Conservation (phyloP, 2,329 filamentous ascomycete species). For the Aspergillus sp. region DNA sequence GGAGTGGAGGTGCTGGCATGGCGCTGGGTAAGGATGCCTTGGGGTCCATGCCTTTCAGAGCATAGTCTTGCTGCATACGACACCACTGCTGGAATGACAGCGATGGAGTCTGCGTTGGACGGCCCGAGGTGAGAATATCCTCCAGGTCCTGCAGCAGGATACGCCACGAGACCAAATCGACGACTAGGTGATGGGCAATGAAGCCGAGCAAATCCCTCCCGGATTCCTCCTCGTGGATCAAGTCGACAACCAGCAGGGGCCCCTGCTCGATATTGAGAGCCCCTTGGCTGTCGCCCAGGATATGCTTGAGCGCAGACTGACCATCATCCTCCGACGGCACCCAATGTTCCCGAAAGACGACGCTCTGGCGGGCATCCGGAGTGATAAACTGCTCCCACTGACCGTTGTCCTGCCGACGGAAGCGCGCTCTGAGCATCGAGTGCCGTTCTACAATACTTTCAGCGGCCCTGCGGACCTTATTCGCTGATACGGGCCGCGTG, state of each 20-base stretch:
- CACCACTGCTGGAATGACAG: conserved; percentile 20
- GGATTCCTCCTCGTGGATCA: not conserved
- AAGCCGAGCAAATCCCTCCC: not conserved
- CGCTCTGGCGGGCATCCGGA: no score
- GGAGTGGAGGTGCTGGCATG: not conserved
- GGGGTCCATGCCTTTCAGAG: not conserved
- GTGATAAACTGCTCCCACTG: conserved; percentile 1
- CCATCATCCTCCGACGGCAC: not conserved
- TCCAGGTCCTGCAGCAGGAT: conserved; percentile 1
- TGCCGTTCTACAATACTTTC: conserved; percentile 5
- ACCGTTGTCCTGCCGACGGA: not conserved
- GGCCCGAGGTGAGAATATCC: not conserved
- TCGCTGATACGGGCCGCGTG: not conserved
- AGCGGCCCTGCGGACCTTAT: not conserved
- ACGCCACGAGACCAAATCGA: conserved; percentile 7
- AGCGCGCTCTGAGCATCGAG: conserved; percentile 14
- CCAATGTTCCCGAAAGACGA: not conserved
- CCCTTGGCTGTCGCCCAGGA: conserved; percentile 1
- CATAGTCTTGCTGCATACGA: conserved; percentile 9
- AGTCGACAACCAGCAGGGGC: conserved; percentile 6
- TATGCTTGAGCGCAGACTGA: not conserved
- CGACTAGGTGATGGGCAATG: conserved; percentile 1
- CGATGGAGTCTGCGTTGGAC: not conserved
- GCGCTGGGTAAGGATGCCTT: not conserved
- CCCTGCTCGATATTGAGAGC: conserved; percentile 5